Evolutionary conservation across 2,329 filamentous ascomycete genomes (phyloP), one percentile per base, ranked within the genome.

Genomic region (Helicocarpus griseus): DNA sequence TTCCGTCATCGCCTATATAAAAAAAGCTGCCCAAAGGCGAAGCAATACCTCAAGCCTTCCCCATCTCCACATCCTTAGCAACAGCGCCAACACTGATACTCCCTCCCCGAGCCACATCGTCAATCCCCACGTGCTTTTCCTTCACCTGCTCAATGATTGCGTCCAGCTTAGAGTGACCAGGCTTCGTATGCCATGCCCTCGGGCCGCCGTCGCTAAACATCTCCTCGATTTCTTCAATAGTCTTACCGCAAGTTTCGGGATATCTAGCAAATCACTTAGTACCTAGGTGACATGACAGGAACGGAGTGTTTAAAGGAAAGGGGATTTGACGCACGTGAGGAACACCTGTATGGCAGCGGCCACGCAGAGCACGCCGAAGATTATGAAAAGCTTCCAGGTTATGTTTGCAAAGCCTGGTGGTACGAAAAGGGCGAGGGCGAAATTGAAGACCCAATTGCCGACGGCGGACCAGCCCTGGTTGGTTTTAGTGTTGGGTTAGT

Each of bases 341-440:
- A 62, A 77, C 52, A 73, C 71, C 41, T 76, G 73, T 3, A 72
- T 54, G 0, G 73, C 70, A 5, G 66, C 74, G 2, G 62, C 64
- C n/a, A 76, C 53, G 53, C 74, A 77, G 46, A 78, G 62, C 5
- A 65, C 58, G 0, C 75, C 73, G 54, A 77, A 78, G 22, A 77
- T 64, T 39, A 78, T 71, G 61, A 76, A 78, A 11, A 77, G 66
- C 54, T 74, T 75, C 66, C 74, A 81, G 24, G 69, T 71, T 62
- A 82, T 82, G 61, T 80, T 81, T 46, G 70, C 65, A 65, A 83
- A 80, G 0, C 73, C 78, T 0, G 78, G 75, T 3, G 79, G 80
- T 2, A 79, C 74, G 64, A 79, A 81, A 38, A 81, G 69, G 31
- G 77, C 78, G 11, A 82, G 69, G 0, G 79, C 79, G 60, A 81